Base-by-base conservation (phyloP, 108 stramenopile species). In the Skeletonema tropicum region DNA sequence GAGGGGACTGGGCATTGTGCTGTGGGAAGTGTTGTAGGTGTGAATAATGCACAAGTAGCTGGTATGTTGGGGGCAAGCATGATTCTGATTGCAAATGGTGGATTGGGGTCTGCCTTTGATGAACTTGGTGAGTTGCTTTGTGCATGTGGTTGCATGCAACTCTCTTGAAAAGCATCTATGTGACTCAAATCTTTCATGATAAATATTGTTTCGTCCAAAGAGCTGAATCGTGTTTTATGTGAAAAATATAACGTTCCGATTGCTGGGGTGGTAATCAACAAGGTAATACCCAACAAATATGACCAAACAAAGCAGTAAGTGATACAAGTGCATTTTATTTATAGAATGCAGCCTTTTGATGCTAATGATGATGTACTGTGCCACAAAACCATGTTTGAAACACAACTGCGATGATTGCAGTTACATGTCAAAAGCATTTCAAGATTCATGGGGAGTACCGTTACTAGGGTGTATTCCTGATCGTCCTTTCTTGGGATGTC, bases 1-100 rank as follows among this genome's bases (percentile, higher is more conserved):
- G 98, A 98, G 72, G 98, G 98, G n/a, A 98, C 98, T 8, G 98
- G 98, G 8, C 97, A 98, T 80, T 93, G 91, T 49, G 98, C 95
- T 23, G 98, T 98, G n/a, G 98, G 98, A 31, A 90, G 90, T 69
- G 92, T 98, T 73, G 96, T 98, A 6, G 90, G 87, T 71, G 83
- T 91, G 55, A 96, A 90, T 85, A 98, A 98, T 78, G 98, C 98
- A 21, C 83, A 97, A 70, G 96, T 98, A 17, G 98, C 98, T 0
- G 80, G 78, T 65, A 57, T 91, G 63, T 64, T 97, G 17, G 97
- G 97, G 29, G 87, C 94, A 8, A 90, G 92, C 60, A 97, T 98
- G 90, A 76, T 98, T 11, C 45, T 88, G 39, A 83, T 94, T 65
- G 97, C 93, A 19, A 98, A 98, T 82, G 98, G 98, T 52, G 98